phyloP scores from a whole-genome alignment of 768 basidiomycete species.

The Suillus subluteus region DNA sequence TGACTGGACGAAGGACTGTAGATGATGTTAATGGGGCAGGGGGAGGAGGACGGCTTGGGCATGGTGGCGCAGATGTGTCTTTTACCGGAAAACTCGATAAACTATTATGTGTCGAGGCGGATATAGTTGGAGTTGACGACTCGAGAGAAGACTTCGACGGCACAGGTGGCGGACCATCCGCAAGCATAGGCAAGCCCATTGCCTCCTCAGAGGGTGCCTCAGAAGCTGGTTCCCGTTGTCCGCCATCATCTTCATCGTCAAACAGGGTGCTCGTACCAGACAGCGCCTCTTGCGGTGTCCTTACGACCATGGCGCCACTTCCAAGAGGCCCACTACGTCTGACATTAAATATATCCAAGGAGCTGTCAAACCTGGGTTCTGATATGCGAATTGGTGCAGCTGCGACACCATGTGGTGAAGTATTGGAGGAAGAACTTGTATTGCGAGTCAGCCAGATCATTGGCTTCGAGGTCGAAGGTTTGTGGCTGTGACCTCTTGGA shows the following conservation, averaged over 20 bases:
- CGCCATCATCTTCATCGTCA: conserved; percentile 19
- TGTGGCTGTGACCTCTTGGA: conserved; percentile 36
- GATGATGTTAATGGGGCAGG: conserved; percentile 26
- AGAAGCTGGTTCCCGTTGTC: conserved; percentile 13
- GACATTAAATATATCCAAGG: conserved; percentile 32
- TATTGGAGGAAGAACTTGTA: conserved; percentile 35
- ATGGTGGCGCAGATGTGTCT: conserved; percentile 33
- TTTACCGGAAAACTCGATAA: conserved; percentile 27
- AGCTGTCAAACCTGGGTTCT: conserved; percentile 43
- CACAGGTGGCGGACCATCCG: conserved; percentile 58
- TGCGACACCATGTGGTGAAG: conserved; percentile 22
- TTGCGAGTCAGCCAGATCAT: conserved; percentile 48
- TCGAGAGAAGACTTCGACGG: conserved; percentile 27
- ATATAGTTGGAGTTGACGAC: background rate
- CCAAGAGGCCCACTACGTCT: conserved; percentile 58
- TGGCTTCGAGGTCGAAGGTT: conserved; percentile 43
- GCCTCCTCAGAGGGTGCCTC: conserved; percentile 21
- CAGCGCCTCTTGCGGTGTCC: conserved; percentile 81
- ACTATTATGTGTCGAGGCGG: conserved; percentile 37
- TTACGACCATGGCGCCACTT: conserved; percentile 74
- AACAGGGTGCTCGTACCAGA: conserved; percentile 29
- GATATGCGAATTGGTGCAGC: conserved; percentile 45
- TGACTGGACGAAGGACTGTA: conserved; percentile 41
- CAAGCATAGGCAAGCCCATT: conserved; percentile 33
- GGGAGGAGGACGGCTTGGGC: conserved; percentile 38